Evolutionary conservation across 495 filamentous ascomycete species (phyloP), one percentile per base, ranked within the genome.

Genomic region (Penicillium tannophilum): DNA sequence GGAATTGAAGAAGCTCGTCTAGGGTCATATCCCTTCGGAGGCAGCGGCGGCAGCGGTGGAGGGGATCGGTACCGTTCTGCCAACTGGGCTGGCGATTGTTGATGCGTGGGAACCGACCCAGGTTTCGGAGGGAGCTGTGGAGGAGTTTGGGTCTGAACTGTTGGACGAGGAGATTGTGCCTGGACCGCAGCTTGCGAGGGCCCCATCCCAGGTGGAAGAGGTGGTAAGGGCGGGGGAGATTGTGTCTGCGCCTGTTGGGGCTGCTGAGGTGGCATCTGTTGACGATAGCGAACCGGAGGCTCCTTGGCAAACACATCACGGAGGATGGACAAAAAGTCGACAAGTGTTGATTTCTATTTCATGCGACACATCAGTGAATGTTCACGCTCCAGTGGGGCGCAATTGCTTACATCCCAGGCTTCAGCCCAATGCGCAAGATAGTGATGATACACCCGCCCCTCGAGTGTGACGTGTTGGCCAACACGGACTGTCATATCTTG

Each of bases 361-460:
- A 43, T 17, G 19, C 31, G 42, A 17, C 23, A 39, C 11, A 55
- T 69, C 42, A 67, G 61, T 39, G 12, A 19, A 23, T 17, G 33
- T 43, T 16, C 35, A 36, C 35, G 14, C 19, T 19, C 19, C 43
- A 8, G 14, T 36, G 10, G 23, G 12, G 52, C 16, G 20, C 16
- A 23, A 20, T 6, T 20, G 87, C 90, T 84, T 61, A 96, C 91
- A 86, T 96, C 93, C 90, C 90, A 95, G 56, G 88, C 90, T 59
- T 90, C 86, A 26, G 80, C 77, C 94, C 94, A 98, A 44, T 90
- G 87, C 14, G 90, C 90, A 42, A 98, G 74, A 73, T 97, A 98
- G 54, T 94, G 95, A 75, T 98, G 94, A 69, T 97, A 98, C 64
- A 97, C 84, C 68, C 88, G 88, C 48, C 94, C 94, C 65, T 97